phyloP scores from a whole-genome alignment of 2,329 filamentous ascomycete genomes.

The Colletotrichum tamarilloi region DNA sequence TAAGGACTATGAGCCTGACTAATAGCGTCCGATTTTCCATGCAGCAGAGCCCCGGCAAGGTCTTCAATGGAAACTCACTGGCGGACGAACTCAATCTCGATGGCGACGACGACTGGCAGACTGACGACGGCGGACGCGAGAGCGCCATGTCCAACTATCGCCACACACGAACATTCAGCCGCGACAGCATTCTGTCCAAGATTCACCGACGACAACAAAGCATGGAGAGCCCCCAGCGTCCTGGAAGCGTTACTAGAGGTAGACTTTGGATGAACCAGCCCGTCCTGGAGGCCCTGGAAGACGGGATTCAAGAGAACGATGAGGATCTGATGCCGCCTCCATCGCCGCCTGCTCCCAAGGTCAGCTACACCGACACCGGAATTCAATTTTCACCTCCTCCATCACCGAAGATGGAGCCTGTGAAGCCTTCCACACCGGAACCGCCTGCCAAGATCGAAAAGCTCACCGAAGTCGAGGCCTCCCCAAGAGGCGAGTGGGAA shows the following conservation, averaged over 20 bases:
- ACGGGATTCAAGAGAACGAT: constrained; percentile 62
- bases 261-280: constrained; percentile 64
- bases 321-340: constrained; percentile 45
- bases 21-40: constrained; percentile 80
- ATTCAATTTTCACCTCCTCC: constrained; percentile 86
- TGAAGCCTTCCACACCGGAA: constrained; percentile 56
- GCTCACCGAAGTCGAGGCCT: constrained; percentile 55
- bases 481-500: constrained; percentile 63
- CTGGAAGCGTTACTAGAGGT: constrained; percentile 65
- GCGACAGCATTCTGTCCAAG: constrained; percentile 64
- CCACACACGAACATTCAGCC: constrained; percentile 66
- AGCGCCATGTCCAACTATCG: constrained; percentile 65
- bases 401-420: constrained; percentile 68
- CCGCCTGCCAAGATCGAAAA: constrained; percentile 50
- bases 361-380: constrained; percentile 78
- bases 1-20: constrained; percentile 79
- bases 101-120: constrained; percentile 78
- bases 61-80: constrained; percentile 75
- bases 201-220: constrained; percentile 68
- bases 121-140: constrained; percentile 77
- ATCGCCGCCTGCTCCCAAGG: constrained; percentile 47
- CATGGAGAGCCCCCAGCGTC: constrained; percentile 66
- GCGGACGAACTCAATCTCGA: constrained; percentile 93
- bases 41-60: constrained; percentile 65
- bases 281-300: constrained; percentile 67